A percentile compares a stretch with the other conserved stretches of the same genome.
phyloP scores from a whole-genome alignment of 2,329 filamentous ascomycete genomes.

The Xylaria sp. region DNA sequence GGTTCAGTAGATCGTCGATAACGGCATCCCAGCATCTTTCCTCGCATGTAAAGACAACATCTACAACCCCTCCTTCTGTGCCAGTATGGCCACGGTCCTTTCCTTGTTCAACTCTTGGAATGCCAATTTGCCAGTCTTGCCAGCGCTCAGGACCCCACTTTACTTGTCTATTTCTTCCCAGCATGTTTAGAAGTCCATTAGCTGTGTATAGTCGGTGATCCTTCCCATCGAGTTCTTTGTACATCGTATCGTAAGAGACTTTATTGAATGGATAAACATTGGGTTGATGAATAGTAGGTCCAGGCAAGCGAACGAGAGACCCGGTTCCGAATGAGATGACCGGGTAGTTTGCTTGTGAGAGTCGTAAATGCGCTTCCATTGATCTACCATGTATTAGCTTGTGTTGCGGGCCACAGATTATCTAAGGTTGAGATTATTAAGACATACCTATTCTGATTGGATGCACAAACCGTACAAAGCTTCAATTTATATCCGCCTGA shows the following conservation, averaged over 20 bases:
- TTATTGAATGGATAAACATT: constrained; percentile 99
- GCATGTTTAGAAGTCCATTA: constrained; percentile 95
- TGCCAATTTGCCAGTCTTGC: constrained; percentile 95
- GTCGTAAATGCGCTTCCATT: constrained; percentile 98
- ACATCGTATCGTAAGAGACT: constrained; percentile 94
- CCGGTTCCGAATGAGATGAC: constrained; percentile 98
- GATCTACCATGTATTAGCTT: constrained; percentile 62
- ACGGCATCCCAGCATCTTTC: constrained; percentile 99
- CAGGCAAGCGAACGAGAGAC: constrained; percentile 90
- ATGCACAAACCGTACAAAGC: constrained; percentile 98
- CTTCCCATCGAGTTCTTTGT: constrained; percentile 86
- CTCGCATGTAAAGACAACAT: constrained; percentile 96
- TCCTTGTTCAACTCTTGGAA: constrained; percentile 80
- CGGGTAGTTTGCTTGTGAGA: constrained; percentile 88
- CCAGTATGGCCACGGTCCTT: constrained; percentile 81
- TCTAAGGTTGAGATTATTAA: neutral
- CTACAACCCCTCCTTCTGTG: constrained; percentile 88
- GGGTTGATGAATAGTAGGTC: constrained; percentile 88
- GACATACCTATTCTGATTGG: constrained; percentile 91
- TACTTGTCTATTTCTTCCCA: constrained; percentile 87
- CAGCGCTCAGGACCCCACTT: constrained; percentile 97
- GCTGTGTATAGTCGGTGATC: constrained; percentile 87
- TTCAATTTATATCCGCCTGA: constrained; percentile 83
- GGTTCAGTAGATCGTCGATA: constrained; percentile 87
- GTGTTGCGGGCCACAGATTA: neutral